Evolutionary conservation across 2,329 filamentous ascomycete species (phyloP), one percentile per base, ranked within the genome.

Genomic region (Colletotrichum euphorbiae): DNA sequence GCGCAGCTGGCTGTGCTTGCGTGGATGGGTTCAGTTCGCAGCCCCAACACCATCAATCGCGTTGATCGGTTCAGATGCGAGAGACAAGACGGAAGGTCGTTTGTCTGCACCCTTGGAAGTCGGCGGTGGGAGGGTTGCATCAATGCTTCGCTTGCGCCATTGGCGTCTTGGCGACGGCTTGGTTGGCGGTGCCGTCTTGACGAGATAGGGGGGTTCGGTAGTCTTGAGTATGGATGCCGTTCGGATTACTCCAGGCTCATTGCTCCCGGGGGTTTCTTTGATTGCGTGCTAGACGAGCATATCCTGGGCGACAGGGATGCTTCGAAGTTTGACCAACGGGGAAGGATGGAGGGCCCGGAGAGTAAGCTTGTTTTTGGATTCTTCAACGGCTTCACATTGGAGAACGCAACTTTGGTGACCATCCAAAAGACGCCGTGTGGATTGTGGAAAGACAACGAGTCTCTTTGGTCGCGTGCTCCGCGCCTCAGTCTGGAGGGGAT

Each of bases 51-150:
- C 31, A 52, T 11, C 13, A 12, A 15, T 21, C 13, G 28, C 21
- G 52, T 12, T 52, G 59, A 64, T 68, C 46, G 51, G n/a, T 31
- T 61, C 52, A 45, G 24, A 38, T 24, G 13, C 36, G 31, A 24
- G 45, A 33, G 46, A 68, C 52, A 65, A 68, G 61, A 65, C 19
- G 65, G 60, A 68, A 68, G 65, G 65, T 68, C 38, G 46, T 68
- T 65, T 68, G 13, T 19, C 21, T 40, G 4, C 38, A 54, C 33
- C 28, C 60, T 45, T 36, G 45, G 31, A 15, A 46, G 15, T 36
- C 9, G 9, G 51, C 38, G 38, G 52, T 17, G 51, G 43, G 38
- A 40, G 43, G 60, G 64, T 64, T 67, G 46, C 52, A 67, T 46
- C 42, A 17, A 36, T 17, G 52, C 60, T 48, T 67, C 28, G 45